A percentile compares a stretch with the other conserved stretches of the same genome.
These are phyloP conservation scores for Pythium rishiriense DNA, from an alignment of 352 stramenopile species.

Conservation along the genomic window DNA sequence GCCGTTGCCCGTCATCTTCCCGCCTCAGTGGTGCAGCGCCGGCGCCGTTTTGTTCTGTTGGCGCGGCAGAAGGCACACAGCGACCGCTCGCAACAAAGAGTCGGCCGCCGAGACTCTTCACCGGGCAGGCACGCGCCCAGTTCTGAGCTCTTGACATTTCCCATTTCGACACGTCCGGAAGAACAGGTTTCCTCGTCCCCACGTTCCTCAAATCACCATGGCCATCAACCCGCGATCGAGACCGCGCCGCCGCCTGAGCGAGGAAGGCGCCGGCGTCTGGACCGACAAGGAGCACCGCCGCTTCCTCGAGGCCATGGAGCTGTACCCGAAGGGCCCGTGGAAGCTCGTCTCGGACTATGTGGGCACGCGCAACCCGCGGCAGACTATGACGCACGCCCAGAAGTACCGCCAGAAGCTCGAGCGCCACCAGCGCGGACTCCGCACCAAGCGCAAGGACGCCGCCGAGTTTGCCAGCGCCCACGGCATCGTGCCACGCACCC, in stretches of 20 bases:
- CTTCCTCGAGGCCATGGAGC: conserved; percentile 38
- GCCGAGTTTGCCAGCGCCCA: conserved; percentile 10
- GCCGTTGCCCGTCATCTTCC: conserved; percentile 8
- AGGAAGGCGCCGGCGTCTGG: conserved; percentile 30
- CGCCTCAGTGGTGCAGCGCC: conserved; percentile 20
- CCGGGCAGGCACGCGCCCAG: background rate
- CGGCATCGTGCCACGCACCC: conserved; percentile 3
- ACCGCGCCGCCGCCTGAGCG: conserved; percentile 23
- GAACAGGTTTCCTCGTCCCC: background rate
- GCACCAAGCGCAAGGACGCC: conserved; percentile 22
- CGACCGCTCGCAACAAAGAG: conserved; percentile 9
- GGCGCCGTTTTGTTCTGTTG: background rate
- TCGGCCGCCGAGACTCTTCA: background rate
- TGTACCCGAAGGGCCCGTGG: conserved; percentile 39
- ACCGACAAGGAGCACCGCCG: conserved; percentile 37
- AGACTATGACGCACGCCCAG: conserved; percentile 37
- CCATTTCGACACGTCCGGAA: conserved; percentile 6
- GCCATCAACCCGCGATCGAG: conserved; percentile 17
- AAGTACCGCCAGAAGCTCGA: conserved; percentile 40
- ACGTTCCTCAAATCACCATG: conserved; percentile 3
- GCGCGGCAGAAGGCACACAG: background rate
- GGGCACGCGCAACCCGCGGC: conserved; percentile 29
- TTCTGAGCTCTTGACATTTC: conserved; percentile 17
- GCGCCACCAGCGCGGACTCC: conserved; percentile 31
- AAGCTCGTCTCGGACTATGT: conserved; percentile 38